Conservation (phyloP, 257 asterid genomes). For the Echium plantagineum region DNA sequence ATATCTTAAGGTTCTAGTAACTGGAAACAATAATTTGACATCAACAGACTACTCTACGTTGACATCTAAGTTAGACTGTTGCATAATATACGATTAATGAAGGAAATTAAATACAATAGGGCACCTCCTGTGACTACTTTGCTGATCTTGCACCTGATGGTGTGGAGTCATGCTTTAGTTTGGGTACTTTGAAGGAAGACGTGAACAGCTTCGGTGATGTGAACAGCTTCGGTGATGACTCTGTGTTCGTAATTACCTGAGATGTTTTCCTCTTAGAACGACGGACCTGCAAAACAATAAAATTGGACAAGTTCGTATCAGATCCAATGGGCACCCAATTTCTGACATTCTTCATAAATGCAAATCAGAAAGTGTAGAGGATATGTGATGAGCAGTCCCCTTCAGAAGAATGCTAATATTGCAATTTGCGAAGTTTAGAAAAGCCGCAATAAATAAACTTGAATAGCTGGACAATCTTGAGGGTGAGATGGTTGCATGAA, state of each 20-base stretch:
- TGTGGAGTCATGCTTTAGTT: slow-evolving; percentile 38
- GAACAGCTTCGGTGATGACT: slow-evolving; percentile 49
- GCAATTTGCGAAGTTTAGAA: neutral
- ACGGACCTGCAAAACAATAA: slow-evolving; percentile 3
- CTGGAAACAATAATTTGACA: no score
- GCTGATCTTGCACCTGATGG: neutral
- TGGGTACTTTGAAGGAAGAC: slow-evolving; percentile 69
- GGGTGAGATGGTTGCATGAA: no score
- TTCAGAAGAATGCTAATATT: no score
- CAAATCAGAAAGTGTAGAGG: neutral
- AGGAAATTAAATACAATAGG: no score
- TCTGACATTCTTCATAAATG: no score
- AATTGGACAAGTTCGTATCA: neutral
- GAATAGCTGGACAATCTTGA: neutral
- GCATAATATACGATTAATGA: no score
- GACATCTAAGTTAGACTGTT: no score
- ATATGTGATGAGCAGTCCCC: no score
- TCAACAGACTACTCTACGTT: no score
- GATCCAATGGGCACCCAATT: no score
- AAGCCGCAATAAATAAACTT: neutral
- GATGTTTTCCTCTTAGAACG: slow-evolving; percentile 40
- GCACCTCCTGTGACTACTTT: neutral
- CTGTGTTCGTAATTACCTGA: slow-evolving; percentile 21
- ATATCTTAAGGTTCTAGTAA: no score
- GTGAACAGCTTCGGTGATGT: slow-evolving; percentile 56